Evolutionary conservation across 2,329 filamentous ascomycete genomes (phyloP), one percentile per base, ranked within the genome.

Genomic region (Zalaria sp.): DNA sequence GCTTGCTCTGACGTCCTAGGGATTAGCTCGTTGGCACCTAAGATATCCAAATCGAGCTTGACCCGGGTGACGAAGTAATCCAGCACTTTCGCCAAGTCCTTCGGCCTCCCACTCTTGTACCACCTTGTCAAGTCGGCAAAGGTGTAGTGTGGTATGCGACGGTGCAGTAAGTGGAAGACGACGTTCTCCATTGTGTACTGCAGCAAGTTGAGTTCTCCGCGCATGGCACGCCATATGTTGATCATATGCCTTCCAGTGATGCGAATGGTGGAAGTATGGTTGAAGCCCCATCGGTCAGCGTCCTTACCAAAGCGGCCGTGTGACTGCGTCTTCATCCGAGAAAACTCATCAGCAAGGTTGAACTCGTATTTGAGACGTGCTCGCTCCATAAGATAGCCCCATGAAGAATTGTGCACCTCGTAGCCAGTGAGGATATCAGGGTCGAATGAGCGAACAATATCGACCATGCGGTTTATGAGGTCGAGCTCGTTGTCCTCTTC

Each of bases 181-280:
- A 96, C 85, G 53, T 94, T 95, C 60, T 96, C 91, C 77, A 96
- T 83, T 0, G 84, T 94, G 56, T 98, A 96, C 56, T 95, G 88
- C 7, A 94, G 71, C 27, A 98, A 66, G 51, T 88, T 93, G 27
- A 98, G 64, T 61, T 95, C 89, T n/a, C 81, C 77, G 44, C 86
- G 76, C 88, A 98, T 95, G 0, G 88, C 87, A 52, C 89, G 76
- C 87, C 91, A 96, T 37, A 96, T 83, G 51, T 96, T 96, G 65
- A 98, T 88, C 71, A 93, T 86, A 57, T 96, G 89, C 46, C 91
- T 75, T 4, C 91, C 91, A 0, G 88, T 95, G n/a, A 98, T 76
- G 43, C 79, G 79, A 50, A 96, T 87, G 3, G 85, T 89, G 2
- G 87, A 94, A 0, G 88, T 93, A 41, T 88, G 87, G 47, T 86